A percentile compares a stretch with the other conserved stretches of the same genome.
Evolutionary conservation across 495 filamentous ascomycete species (phyloP).

Genomic region (Pseudoneurospora amorphoporcata): DNA sequence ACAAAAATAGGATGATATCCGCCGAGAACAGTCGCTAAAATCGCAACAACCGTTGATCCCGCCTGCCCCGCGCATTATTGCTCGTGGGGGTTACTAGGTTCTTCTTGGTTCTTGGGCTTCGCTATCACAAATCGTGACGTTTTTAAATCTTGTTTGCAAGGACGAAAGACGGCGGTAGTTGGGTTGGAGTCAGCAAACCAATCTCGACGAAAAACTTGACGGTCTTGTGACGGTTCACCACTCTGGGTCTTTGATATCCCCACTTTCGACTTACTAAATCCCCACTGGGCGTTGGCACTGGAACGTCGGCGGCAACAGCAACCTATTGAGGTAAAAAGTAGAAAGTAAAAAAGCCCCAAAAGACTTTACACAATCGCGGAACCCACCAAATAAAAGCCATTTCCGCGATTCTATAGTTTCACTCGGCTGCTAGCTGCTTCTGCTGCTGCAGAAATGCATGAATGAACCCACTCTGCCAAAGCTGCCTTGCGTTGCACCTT

Average conservation of each 20-base stretch:
- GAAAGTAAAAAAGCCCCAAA: too few species aligned
- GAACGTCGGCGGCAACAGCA: background rate
- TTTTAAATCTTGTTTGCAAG: background rate
- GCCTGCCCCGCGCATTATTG: background rate
- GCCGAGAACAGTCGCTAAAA: background rate
- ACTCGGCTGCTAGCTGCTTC: background rate
- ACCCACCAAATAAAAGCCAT: background rate
- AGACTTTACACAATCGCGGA: background rate
- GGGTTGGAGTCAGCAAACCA: background rate
- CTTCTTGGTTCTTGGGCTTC: background rate
- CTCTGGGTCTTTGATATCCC: background rate
- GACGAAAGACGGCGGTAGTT: background rate
- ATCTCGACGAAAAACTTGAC: background rate
- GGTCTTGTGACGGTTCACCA: background rate
- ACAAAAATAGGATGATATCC: too few species aligned
- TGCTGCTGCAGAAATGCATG: background rate
- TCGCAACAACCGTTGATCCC: background rate
- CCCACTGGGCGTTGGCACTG: too few species aligned
- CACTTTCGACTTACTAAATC: background rate
- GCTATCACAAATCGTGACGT: background rate
- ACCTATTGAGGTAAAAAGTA: background rate
- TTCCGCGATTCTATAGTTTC: background rate
- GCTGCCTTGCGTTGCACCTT: background rate
- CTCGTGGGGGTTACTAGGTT: background rate
- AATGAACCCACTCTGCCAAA: background rate